Percentiles rank a stretch among this genome's conserved stretches.
Conservation (phyloP, 805 yeast species). For the Teunomyces lycoperdinae region DNA sequence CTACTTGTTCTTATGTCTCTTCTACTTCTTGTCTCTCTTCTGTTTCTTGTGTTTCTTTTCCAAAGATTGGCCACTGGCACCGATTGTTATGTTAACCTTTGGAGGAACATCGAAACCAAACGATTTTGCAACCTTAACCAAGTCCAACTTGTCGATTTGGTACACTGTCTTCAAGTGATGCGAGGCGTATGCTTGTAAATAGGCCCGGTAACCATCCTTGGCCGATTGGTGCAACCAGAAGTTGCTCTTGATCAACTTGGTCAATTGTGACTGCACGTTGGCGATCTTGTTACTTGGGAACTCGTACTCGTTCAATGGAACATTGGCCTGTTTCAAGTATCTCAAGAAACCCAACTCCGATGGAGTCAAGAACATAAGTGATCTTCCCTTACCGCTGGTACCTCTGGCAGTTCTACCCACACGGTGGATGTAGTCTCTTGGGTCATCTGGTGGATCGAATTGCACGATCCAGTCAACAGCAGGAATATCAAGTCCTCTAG, state of each 20-base stretch:
- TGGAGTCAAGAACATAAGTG: conserved; percentile 93
- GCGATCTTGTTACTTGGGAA: conserved; percentile 94
- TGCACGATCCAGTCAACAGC: conserved; percentile 99
- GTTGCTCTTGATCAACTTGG: conserved; percentile 85
- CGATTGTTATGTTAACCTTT: conserved; percentile 92
- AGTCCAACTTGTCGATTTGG: conserved; percentile 90
- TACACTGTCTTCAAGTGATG: conserved; percentile 96
- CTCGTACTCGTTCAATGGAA: conserved; percentile 95
- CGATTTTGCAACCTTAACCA: conserved; percentile 91
- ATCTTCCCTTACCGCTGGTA: conserved; percentile 81
- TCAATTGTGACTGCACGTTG: conserved; percentile 91
- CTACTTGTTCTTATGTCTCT: neutral
- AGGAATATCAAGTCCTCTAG: conserved; percentile 98
- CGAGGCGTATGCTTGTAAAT: conserved; percentile 94
- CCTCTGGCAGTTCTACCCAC: conserved; percentile 99
- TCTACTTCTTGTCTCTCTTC: conserved; percentile 22
- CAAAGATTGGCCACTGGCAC: conserved; percentile 77
- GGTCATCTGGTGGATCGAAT: conserved; percentile 99
- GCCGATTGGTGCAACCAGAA: conserved; percentile 95
- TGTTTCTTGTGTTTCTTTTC: conserved; percentile 48
- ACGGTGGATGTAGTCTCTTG: conserved; percentile 97
- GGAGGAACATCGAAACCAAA: conserved; percentile 96
- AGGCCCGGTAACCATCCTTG: conserved; percentile 95
- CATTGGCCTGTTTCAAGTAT: conserved; percentile 94
- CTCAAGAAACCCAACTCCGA: conserved; percentile 91